Conservation (phyloP, 495 filamentous ascomycete genomes). For the Aspergillus mulundensis region DNA sequence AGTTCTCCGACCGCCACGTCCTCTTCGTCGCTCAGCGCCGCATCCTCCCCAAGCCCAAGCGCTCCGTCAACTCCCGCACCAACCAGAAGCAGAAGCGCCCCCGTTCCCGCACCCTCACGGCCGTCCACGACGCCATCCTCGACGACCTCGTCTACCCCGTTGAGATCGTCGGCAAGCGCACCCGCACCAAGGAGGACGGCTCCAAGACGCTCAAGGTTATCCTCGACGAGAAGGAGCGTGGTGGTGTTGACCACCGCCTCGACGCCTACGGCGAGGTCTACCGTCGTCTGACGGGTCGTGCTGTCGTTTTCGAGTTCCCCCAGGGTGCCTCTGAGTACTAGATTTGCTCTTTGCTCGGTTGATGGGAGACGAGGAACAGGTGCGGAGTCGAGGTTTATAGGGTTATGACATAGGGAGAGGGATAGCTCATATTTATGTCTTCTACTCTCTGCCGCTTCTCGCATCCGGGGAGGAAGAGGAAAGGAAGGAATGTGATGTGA, state of each 20-base stretch:
- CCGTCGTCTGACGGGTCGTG: constrained; percentile 88
- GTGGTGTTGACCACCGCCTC: constrained; percentile 95
- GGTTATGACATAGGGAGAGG: background rate
- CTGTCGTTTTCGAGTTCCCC: constrained; percentile 96
- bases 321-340: constrained; percentile 78
- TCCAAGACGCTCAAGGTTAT: constrained; percentile 97
- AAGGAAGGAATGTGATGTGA: constrained; percentile 16
- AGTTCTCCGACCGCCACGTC: constrained; percentile 99
- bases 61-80: constrained; percentile 88
- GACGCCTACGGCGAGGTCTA: constrained; percentile 99
- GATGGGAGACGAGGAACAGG: background rate
- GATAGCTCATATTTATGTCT: background rate
- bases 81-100: constrained; percentile 96
- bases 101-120: constrained; percentile 91
- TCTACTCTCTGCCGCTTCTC: background rate
- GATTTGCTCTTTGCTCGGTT: constrained; percentile 17
- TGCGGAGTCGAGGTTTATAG: background rate
- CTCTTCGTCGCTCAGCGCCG: constrained; percentile 97
- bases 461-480: constrained; percentile 1
- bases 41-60: constrained; percentile 96
- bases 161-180: constrained; percentile 98
- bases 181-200: constrained; percentile 94
- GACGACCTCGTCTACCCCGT: constrained; percentile 96
- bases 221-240: constrained; percentile 99
- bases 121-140: constrained; percentile 96